Conservation (phyloP, 2,329 filamentous ascomycete genomes). For the Purpureocillium lavendulum region DNA sequence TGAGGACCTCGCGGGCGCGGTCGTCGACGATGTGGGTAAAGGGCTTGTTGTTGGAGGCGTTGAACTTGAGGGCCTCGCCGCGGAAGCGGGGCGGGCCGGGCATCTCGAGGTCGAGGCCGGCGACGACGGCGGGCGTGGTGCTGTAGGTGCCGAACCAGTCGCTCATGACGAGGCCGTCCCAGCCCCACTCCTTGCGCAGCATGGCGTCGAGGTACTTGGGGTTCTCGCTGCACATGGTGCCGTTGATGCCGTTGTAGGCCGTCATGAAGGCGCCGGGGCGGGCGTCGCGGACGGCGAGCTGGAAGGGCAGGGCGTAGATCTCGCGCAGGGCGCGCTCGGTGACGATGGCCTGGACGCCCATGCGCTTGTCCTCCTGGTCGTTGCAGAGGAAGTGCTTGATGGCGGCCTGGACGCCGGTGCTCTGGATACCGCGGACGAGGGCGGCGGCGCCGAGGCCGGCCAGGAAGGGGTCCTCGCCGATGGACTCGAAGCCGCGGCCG, state of each 20-base stretch:
- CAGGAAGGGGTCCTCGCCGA: conserved; percentile 50
- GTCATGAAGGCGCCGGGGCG: conserved; percentile 49
- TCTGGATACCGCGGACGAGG: conserved; percentile 47
- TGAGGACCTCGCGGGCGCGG: conserved; percentile 47
- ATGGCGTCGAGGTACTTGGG: conserved; percentile 39
- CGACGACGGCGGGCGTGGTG: conserved; percentile 39
- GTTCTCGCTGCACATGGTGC: conserved; percentile 46
- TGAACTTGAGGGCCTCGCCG: conserved; percentile 42
- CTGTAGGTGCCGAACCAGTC: conserved; percentile 53
- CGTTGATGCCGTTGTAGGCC: conserved; percentile 51
- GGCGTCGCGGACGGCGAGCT: conserved; percentile 44
- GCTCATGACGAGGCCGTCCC: conserved; percentile 49
- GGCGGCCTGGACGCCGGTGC: conserved; percentile 45
- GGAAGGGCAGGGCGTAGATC: conserved; percentile 50
- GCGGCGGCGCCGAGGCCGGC: conserved; percentile 45
- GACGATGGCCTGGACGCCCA: conserved; percentile 45
- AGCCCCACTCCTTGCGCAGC: conserved; percentile 48
- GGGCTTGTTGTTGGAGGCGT: conserved; percentile 48
- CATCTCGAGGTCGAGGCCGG: conserved; percentile 53
- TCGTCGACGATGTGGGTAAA: conserved; percentile 46
- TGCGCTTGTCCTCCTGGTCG: conserved; percentile 51
- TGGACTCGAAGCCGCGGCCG: conserved; percentile 51
- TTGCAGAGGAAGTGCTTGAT: conserved; percentile 56
- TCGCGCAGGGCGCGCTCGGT: conserved; percentile 49
- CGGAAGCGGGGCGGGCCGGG: conserved; percentile 45